Conservation (phyloP, 345 rosid species). For the Excoecaria cochinchinensis region DNA sequence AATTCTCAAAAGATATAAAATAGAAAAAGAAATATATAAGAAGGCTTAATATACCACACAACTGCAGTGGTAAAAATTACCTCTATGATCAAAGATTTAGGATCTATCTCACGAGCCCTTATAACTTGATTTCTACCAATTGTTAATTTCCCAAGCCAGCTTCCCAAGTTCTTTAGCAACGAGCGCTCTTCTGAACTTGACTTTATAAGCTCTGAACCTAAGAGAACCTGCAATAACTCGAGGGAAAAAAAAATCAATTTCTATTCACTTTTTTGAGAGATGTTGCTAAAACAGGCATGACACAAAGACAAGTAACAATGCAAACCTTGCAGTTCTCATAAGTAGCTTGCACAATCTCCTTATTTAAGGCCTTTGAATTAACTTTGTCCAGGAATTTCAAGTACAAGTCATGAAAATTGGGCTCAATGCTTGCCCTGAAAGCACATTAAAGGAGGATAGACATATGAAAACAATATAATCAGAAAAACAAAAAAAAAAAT, state of each 20-base stretch:
- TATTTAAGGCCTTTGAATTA: conserved; percentile 68
- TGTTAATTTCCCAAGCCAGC: conserved; percentile 99
- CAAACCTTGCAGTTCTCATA: conserved; percentile 97
- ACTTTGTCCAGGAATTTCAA: conserved; percentile 93
- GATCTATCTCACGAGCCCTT: conserved; percentile 96
- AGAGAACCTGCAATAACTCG: conserved; percentile 63
- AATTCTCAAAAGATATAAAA: not conserved
- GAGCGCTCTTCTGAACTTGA: conserved; percentile 98
- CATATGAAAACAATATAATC: not conserved
- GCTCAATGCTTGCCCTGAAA: conserved; percentile 96
- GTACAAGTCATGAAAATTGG: conserved; percentile 93
- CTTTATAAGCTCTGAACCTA: conserved; percentile 96
- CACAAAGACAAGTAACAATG: not conserved
- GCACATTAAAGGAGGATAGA: conserved; percentile 1
- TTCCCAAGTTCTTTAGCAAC: conserved; percentile 89
- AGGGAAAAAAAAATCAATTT: not conserved
- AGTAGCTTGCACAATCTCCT: conserved; percentile 83
- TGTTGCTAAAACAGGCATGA: too few relatives aligned
- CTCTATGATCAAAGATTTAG: conserved; percentile 96
- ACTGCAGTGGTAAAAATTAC: conserved; percentile 28
- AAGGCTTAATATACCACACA: not conserved
- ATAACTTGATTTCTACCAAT: conserved; percentile 93
- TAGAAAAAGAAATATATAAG: not conserved
- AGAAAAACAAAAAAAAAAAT: not conserved
- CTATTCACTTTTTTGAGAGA: not conserved